These are phyloP conservation scores for Pseudogymnoascus pannorum DNA, from an alignment of 2,329 filamentous ascomycete species.

Conservation along the genomic window DNA sequence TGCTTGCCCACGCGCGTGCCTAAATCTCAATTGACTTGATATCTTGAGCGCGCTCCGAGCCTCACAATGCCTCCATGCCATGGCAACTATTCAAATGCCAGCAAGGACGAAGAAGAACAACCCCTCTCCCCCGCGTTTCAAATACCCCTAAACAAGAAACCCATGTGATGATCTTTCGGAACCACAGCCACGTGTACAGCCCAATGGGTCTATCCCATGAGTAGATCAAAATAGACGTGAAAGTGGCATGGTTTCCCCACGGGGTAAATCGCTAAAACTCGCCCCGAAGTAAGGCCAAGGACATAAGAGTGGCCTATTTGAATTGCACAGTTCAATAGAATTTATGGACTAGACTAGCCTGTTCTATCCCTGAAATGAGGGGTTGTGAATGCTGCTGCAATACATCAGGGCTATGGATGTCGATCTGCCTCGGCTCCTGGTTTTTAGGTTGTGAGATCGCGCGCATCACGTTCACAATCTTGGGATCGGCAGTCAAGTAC, in stretches of 20 bases:
- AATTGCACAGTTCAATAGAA: neutral
- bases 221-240: neutral
- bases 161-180: neutral
- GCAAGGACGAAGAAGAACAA: no score
- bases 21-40: neutral
- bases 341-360: neutral
- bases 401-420: neutral
- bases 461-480: neutral
- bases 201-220: neutral
- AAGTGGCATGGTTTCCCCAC: neutral
- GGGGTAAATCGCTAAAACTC: neutral
- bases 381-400: neutral
- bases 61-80: neutral
- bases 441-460: neutral
- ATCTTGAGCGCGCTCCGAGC: neutral
- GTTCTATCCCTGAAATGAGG: neutral
- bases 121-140: neutral
- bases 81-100: neutral
- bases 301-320: neutral
- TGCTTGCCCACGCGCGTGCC: neutral
- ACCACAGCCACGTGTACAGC: neutral
- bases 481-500: constrained; percentile 2
- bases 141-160: neutral
- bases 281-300: neutral
- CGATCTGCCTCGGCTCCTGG: constrained; percentile 1